Evolutionary conservation across 495 filamentous ascomycete species (phyloP).

Genomic region (Darksidea phi): DNA sequence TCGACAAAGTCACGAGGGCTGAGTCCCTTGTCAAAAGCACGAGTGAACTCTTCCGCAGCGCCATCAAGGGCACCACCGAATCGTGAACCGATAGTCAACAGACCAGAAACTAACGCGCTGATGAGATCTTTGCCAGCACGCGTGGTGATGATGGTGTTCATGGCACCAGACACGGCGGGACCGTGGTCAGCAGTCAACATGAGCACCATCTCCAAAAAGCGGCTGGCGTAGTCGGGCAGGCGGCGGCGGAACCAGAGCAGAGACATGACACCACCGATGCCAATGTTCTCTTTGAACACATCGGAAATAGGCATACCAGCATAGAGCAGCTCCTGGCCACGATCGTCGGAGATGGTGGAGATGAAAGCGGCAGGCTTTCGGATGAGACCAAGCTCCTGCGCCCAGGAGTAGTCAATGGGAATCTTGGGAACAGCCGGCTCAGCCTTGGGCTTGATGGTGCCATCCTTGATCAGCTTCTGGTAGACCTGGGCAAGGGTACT

Average conservation of each 20-base stretch:
- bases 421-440: slow-evolving; percentile 98
- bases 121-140: slow-evolving; percentile 98
- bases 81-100: slow-evolving; percentile 94
- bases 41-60: slow-evolving; percentile 96
- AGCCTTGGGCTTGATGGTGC: slow-evolving; percentile 76
- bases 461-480: slow-evolving; percentile 76
- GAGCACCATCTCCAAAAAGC: slow-evolving; percentile 99
- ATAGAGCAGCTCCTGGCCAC: slow-evolving; percentile 98
- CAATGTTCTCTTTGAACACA: slow-evolving; percentile 98
- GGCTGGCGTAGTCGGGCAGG: slow-evolving; percentile 91
- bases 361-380: slow-evolving; percentile 99
- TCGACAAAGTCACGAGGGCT: slow-evolving; percentile 99
- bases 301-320: slow-evolving; percentile 99
- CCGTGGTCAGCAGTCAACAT: slow-evolving; percentile 99
- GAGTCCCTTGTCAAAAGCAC: slow-evolving; percentile 95
- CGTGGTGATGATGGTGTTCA: slow-evolving; percentile 99
- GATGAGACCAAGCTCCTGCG: slow-evolving; percentile 97
- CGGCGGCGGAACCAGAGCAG: slow-evolving; percentile 99
- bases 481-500: slow-evolving; percentile 72
- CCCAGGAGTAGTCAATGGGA: slow-evolving; percentile 99
- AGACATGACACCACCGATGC: slow-evolving; percentile 99
- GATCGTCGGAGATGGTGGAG: slow-evolving; percentile 98
- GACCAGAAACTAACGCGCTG: slow-evolving; percentile 89
- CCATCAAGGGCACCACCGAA: slow-evolving; percentile 98
- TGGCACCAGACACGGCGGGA: slow-evolving; percentile 96